Conservation (phyloP, 257 asterid genomes). For the Anisodus tanguticus region DNA sequence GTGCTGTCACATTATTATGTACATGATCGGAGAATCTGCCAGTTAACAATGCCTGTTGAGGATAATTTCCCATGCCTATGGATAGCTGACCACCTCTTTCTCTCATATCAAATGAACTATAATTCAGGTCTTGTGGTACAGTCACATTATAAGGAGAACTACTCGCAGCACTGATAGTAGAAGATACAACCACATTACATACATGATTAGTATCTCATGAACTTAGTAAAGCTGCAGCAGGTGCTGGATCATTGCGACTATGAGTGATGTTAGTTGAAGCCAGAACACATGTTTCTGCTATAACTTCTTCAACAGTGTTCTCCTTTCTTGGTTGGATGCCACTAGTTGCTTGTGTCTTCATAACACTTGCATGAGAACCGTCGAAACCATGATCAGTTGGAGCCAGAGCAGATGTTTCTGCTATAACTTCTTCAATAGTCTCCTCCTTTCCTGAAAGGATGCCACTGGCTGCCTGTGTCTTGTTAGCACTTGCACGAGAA, state of each 20-base stretch:
- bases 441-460: conserved; percentile 35
- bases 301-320: conserved; percentile 33
- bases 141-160: conserved; percentile 41
- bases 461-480: conserved; percentile 37
- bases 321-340: conserved; percentile 36
- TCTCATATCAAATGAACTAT: conserved; percentile 38
- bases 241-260: conserved; percentile 31
- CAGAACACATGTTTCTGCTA: conserved; percentile 27
- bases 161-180: conserved; percentile 34
- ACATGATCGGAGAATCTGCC: conserved; percentile 11
- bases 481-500: conserved; percentile 32
- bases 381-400: conserved; percentile 63
- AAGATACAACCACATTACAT: conserved; percentile 6
- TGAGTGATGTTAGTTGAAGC: conserved; percentile 39
- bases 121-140: conserved; percentile 36
- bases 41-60: conserved; percentile 12
- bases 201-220: conserved; percentile 36
- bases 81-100: conserved; percentile 42
- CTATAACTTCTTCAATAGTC: conserved; percentile 30
- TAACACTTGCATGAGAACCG: conserved; percentile 34
- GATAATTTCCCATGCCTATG: conserved; percentile 27
- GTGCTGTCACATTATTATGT: conserved; percentile 34
- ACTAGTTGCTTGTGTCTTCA: conserved; percentile 36
- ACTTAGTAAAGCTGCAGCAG: conserved; percentile 32
- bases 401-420: conserved; percentile 19